Conservation (phyloP, 768 basidiomycete genomes). For the Kwoniella mangroviensis region DNA sequence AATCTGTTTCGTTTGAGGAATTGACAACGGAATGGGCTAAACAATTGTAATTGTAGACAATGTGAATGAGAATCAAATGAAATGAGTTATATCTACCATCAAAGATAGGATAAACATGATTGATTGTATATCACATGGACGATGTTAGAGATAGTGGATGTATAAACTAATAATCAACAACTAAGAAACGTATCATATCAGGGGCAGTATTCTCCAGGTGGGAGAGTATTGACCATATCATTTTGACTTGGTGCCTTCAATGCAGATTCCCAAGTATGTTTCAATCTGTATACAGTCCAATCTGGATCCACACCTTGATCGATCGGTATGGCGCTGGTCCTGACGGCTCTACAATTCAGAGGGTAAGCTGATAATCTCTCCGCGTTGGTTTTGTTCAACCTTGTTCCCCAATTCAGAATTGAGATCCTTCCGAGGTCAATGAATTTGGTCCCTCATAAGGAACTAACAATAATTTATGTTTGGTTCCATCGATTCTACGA, state of each 20-base stretch:
- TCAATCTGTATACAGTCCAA: background rate
- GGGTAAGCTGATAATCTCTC: background rate
- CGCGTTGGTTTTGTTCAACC: background rate
- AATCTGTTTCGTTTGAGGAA: slow-evolving; percentile 9
- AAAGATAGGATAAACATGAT: too few relatives aligned
- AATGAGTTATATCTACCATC: too few relatives aligned
- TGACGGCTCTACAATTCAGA: background rate
- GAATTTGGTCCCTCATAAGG: too few relatives aligned
- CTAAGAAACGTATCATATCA: background rate
- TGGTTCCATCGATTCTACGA: too few relatives aligned
- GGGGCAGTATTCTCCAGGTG: background rate
- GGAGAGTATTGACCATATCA: background rate
- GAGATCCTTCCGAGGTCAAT: too few relatives aligned
- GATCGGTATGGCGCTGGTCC: background rate
- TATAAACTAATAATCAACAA: too few relatives aligned
- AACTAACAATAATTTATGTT: too few relatives aligned
- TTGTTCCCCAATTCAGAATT: background rate
- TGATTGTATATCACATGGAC: too few relatives aligned
- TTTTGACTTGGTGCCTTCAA: background rate
- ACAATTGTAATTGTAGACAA: background rate
- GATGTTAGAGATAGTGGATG: too few relatives aligned
- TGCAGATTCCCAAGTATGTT: background rate
- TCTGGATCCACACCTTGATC: background rate
- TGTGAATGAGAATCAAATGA: too few relatives aligned
- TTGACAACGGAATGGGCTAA: background rate